Evolutionary conservation across 1,284 basidiomycete species (phyloP).

Genomic region (Fomitiporia mediterranea): DNA sequence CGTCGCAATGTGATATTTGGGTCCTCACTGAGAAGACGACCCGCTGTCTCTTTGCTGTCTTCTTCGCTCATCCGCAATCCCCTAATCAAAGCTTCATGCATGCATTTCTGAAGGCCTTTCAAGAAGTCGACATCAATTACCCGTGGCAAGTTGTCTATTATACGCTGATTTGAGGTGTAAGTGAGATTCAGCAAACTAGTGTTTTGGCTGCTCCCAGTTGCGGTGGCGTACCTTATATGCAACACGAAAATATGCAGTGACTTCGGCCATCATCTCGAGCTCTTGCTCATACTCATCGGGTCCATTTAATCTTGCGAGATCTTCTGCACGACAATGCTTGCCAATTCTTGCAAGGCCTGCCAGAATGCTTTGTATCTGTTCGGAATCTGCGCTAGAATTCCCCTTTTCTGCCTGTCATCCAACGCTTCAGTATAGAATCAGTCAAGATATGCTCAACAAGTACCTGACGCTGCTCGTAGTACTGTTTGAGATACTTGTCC

Average conservation of each 20-base stretch:
- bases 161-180: slow-evolving; percentile 35
- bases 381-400: background rate
- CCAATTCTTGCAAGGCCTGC: slow-evolving; percentile 27
- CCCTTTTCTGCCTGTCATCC: background rate
- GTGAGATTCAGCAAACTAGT: background rate
- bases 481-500: background rate
- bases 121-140: slow-evolving; percentile 41
- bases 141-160: slow-evolving; percentile 48
- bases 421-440: background rate
- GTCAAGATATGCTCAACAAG: background rate
- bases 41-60: slow-evolving; percentile 34
- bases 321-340: slow-evolving; percentile 30
- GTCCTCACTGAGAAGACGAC: slow-evolving; percentile 40
- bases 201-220: too few species aligned
- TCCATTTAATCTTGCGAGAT: slow-evolving; percentile 37
- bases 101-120: background rate
- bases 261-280: slow-evolving; percentile 46
- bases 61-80: slow-evolving; percentile 35
- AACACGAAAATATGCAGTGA: slow-evolving; percentile 47
- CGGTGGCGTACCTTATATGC: slow-evolving; percentile 37
- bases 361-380: background rate
- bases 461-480: slow-evolving; percentile 1
- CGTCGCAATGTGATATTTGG: slow-evolving; percentile 33
- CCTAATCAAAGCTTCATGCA: background rate
- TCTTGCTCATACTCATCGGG: slow-evolving; percentile 43